A percentile compares a stretch with the other conserved stretches of the same genome.
Conservation (phyloP, 2,329 filamentous ascomycete species). For the Hirsutella minnesotensis region DNA sequence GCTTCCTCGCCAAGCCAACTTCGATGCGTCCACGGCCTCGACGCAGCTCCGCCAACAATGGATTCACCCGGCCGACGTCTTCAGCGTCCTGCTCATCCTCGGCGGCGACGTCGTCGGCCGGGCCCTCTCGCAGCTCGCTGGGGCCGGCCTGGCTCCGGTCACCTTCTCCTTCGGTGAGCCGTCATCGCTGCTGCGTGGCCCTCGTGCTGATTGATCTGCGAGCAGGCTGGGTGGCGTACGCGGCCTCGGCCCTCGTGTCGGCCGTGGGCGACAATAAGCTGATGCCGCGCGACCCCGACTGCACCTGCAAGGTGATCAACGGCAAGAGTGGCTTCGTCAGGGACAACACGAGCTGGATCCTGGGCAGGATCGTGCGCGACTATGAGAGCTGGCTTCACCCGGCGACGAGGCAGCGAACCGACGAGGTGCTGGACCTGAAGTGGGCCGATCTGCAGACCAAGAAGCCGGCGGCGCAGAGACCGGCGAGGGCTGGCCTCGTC, state of each 20-base stretch:
- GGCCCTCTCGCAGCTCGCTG: constrained; percentile 19
- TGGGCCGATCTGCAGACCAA: constrained; percentile 3
- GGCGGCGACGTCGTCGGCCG: constrained; percentile 20
- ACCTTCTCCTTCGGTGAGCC: constrained; percentile 17
- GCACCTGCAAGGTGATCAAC: constrained; percentile 21
- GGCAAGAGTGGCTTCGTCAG: constrained; percentile 21
- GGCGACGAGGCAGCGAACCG: constrained; percentile 6
- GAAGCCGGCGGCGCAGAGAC: constrained; percentile 5
- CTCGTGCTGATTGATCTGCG: background rate
- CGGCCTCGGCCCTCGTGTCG: constrained; percentile 8
- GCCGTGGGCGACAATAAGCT: constrained; percentile 16
- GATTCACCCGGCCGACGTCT: constrained; percentile 9
- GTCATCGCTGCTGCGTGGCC: background rate
- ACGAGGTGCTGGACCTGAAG: constrained; percentile 4
- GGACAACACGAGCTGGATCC: constrained; percentile 27
- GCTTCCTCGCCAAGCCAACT: no score
- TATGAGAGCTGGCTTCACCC: constrained; percentile 18
- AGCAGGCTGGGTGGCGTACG: constrained; percentile 16
- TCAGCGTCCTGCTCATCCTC: constrained; percentile 20
- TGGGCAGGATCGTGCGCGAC: constrained; percentile 29
- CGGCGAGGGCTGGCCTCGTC: constrained; percentile 12
- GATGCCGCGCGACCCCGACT: constrained; percentile 17
- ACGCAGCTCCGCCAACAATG: no score
- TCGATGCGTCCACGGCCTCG: no score
- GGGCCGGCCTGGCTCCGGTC: constrained; percentile 14